Evolutionary conservation across 2,329 filamentous ascomycete genomes (phyloP).

Genomic region (Colletotrichum sp.): DNA sequence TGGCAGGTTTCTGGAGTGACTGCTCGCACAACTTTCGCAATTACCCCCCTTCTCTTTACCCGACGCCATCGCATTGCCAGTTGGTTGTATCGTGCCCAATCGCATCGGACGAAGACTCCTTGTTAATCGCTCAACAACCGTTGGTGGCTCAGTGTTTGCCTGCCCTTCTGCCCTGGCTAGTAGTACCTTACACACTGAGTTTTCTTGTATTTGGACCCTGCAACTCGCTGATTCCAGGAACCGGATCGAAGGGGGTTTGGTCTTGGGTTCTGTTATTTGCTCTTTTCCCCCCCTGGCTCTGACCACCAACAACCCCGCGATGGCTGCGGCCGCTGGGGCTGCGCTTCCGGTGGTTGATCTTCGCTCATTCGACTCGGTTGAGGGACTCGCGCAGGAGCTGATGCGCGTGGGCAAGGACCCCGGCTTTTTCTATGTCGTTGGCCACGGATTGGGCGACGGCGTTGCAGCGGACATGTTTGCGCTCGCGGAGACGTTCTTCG

Average conservation of each 20-base stretch:
- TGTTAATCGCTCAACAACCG: not conserved
- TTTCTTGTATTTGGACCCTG: not conserved
- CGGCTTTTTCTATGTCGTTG: slow-evolving; percentile 22
- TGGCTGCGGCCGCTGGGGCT: not conserved
- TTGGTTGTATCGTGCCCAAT: not conserved
- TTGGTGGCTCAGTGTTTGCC: not conserved
- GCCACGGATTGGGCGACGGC: slow-evolving; percentile 14
- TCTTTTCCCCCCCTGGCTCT: not conserved
- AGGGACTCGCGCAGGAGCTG: slow-evolving; percentile 13
- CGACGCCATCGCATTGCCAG: not conserved
- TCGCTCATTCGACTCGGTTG: not conserved
- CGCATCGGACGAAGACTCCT: not conserved
- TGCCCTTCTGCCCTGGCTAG: not conserved
- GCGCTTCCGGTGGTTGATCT: slow-evolving; percentile 18
- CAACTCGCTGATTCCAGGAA: not conserved
- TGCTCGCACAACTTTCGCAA: not conserved
- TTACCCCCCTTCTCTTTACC: not conserved
- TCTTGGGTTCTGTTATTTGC: not conserved
- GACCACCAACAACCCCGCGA: not conserved
- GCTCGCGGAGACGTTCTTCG: slow-evolving; percentile 15
- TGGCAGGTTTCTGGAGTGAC: not conserved
- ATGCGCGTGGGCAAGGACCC: slow-evolving; percentile 22
- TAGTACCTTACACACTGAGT: not conserved
- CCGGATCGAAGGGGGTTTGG: not conserved
- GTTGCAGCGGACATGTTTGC: slow-evolving; percentile 14